Evolutionary conservation across 2,329 filamentous ascomycete species (phyloP).

Genomic region (Pseudomassariella vexata): DNA sequence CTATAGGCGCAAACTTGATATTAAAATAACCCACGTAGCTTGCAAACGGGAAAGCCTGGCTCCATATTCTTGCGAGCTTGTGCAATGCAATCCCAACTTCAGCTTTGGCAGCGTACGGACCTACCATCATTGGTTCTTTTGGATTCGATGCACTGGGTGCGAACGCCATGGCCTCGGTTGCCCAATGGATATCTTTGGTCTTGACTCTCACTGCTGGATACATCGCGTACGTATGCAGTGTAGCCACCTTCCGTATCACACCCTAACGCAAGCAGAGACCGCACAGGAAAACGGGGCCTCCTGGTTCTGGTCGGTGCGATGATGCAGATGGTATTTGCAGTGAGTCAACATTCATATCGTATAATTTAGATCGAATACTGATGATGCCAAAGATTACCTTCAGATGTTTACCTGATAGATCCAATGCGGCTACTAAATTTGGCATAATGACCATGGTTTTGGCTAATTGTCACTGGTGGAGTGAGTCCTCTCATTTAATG

Average conservation of each 20-base stretch:
- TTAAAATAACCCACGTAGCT: no score
- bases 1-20: no score
- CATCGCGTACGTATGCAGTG: conserved; percentile 2
- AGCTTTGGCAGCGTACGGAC: not conserved
- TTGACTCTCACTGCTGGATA: not conserved
- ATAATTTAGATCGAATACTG: not conserved
- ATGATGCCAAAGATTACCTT: not conserved
- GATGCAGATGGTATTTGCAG: not conserved
- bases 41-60: conserved; percentile 1
- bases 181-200: not conserved
- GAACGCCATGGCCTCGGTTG: conserved; percentile 3
- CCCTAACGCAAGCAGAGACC: not conserved
- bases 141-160: conserved; percentile 2
- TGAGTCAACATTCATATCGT: not conserved
- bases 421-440: not conserved
- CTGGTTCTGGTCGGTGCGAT: not conserved
- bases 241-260: not conserved
- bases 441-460: not conserved
- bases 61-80: not conserved
- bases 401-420: conserved; percentile 1
- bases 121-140: conserved; percentile 2
- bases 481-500: not conserved
- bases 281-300: not conserved
- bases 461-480: conserved; percentile 3
- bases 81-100: not conserved